Percentiles rank a stretch among this genome's conserved stretches.
phyloP scores from a whole-genome alignment of 2,329 filamentous ascomycete genomes.

The Aspergillus chevalieri region DNA sequence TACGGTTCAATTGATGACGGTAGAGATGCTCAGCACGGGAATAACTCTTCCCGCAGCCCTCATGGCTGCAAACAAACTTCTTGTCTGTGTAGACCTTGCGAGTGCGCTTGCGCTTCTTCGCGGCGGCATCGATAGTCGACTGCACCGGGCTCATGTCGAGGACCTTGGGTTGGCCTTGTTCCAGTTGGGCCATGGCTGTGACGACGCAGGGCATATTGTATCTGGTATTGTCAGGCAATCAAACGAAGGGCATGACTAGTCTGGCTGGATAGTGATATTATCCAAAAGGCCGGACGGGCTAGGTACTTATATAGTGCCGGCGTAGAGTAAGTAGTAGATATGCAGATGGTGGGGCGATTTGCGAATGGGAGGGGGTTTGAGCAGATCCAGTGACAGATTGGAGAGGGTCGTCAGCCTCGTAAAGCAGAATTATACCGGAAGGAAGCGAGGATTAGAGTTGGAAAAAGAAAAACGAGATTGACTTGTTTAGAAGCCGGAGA shows the following conservation, averaged over 20 bases:
- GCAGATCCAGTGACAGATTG: no score
- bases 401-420: no score
- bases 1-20: constrained; percentile 90
- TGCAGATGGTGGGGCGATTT: no score
- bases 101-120: constrained; percentile 26
- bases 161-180: constrained; percentile 6
- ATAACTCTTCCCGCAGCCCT: constrained; percentile 91
- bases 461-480: no score
- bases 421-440: no score
- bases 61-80: constrained; percentile 72
- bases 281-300: no score
- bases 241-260: no score
- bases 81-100: constrained; percentile 43
- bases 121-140: constrained; percentile 5
- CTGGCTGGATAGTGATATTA: no score
- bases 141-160: constrained; percentile 10
- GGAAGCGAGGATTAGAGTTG: no score
- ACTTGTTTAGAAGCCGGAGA: not conserved
- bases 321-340: no score
- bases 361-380: no score
- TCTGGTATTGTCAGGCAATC: not conserved
- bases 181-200: constrained; percentile 14
- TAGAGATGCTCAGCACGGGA: constrained; percentile 95
- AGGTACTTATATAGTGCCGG: no score
- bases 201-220: constrained; percentile 17